phyloP scores from a whole-genome alignment of 257 asterid genomes.

The Schizonepeta tenuifolia region DNA sequence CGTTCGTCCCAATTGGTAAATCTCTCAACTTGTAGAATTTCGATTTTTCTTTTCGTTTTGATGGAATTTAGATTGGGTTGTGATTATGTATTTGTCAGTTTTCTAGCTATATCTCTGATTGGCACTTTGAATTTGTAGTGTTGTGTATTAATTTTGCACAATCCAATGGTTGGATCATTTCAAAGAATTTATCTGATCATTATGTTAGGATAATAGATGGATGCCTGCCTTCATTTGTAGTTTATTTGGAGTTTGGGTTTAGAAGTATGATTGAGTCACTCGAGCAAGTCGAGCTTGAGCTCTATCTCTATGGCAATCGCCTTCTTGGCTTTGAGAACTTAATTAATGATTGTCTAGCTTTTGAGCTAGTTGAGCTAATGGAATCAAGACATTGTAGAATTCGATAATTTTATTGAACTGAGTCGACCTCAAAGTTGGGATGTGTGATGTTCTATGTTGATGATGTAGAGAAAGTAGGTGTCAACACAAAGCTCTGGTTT shows the following conservation, averaged over 20 bases:
- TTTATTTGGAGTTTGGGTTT: not conserved
- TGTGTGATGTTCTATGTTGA: no score
- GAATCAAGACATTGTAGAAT: not conserved
- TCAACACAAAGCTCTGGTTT: not conserved
- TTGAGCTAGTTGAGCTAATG: not conserved
- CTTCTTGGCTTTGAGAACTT: not conserved
- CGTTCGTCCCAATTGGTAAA: conserved; percentile 80
- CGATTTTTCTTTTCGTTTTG: not conserved
- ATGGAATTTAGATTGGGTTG: not conserved
- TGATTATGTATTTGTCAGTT: not conserved
- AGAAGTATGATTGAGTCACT: not conserved
- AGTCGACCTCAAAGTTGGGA: not conserved
- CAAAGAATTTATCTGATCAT: not conserved
- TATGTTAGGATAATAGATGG: not conserved
- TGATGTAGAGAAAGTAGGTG: no score
- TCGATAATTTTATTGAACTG: not conserved
- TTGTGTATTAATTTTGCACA: not conserved
- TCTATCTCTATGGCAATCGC: not conserved
- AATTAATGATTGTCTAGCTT: not conserved
- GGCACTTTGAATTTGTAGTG: not conserved
- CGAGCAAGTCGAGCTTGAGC: not conserved
- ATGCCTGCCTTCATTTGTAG: no score
- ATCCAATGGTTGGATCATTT: not conserved
- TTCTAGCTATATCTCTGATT: conserved; percentile 14
- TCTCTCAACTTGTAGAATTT: conserved; percentile 19